These are phyloP conservation scores for Penicillium brasilianum DNA, from an alignment of 2,329 filamentous ascomycete genomes.

Conservation along the genomic window DNA sequence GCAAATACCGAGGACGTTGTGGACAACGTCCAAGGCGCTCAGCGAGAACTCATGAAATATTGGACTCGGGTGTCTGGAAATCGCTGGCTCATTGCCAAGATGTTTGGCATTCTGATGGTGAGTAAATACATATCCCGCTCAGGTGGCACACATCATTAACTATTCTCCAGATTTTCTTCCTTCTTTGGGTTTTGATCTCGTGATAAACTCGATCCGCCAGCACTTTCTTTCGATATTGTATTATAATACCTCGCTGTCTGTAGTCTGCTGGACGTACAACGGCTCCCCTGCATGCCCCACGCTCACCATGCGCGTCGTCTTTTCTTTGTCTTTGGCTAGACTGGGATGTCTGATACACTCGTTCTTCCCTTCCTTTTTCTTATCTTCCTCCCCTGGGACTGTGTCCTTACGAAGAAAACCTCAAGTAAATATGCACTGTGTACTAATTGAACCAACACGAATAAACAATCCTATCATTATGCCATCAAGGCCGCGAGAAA, in stretches of 20 bases:
- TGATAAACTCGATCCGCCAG: slow-evolving; percentile 33
- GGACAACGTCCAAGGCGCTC: slow-evolving; percentile 96
- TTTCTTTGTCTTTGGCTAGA: slow-evolving; percentile 32
- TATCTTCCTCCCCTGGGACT: slow-evolving; percentile 24
- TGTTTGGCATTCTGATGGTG: slow-evolving; percentile 81
- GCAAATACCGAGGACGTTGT: slow-evolving; percentile 98
- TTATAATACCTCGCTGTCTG: slow-evolving; percentile 37
- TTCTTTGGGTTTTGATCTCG: slow-evolving; percentile 72
- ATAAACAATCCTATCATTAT: neutral
- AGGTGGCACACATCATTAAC: slow-evolving; percentile 8
- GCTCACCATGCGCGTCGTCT: slow-evolving; percentile 23
- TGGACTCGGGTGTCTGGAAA: slow-evolving; percentile 95
- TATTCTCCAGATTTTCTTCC: slow-evolving; percentile 70
- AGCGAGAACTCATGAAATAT: slow-evolving; percentile 94
- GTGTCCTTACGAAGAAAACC: slow-evolving; percentile 23
- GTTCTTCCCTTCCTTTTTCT: slow-evolving; percentile 15
- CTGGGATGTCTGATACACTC: slow-evolving; percentile 27
- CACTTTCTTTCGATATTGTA: slow-evolving; percentile 35
- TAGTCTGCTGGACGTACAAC: slow-evolving; percentile 24
- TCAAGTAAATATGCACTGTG: slow-evolving; percentile 30
- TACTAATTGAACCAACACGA: slow-evolving; percentile 23
- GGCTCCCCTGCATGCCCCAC: slow-evolving; percentile 27
- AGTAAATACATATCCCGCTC: slow-evolving; percentile 18
- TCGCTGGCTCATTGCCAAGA: slow-evolving; percentile 88
- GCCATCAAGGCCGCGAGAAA: neutral